Evolutionary conservation across 306 rosid genomes (phyloP).

Genomic region (Lupinus albus): DNA sequence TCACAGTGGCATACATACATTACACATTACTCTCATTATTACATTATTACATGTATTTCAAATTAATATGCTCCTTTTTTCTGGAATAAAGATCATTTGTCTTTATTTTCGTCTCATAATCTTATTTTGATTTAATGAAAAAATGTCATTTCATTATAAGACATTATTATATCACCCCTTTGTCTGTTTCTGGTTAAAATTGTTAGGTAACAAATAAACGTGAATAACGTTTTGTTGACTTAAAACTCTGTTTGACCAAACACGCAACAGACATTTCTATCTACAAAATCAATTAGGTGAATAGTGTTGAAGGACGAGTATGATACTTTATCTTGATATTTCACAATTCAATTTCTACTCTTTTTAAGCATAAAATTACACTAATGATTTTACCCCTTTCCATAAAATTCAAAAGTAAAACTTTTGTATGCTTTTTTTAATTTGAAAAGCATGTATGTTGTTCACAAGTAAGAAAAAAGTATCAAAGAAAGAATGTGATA

Average conservation of each 20-base stretch:
- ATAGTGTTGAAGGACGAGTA: neutral
- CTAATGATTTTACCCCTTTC: neutral
- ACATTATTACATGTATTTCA: neutral
- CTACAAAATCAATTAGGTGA: neutral
- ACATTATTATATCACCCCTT: too few relatives aligned
- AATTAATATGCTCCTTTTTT: neutral
- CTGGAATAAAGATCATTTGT: too few relatives aligned
- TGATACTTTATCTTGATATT: neutral
- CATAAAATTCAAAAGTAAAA: neutral
- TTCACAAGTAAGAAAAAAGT: neutral
- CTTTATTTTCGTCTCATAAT: too few relatives aligned
- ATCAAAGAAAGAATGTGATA: neutral
- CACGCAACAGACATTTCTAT: constrained; percentile 3
- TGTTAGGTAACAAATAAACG: constrained; percentile 32
- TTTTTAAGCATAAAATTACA: neutral
- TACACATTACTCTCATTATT: neutral
- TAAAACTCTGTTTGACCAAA: constrained; percentile 11
- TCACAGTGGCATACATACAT: neutral
- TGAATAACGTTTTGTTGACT: constrained; percentile 29
- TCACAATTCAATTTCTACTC: constrained; percentile 9
- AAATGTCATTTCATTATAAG: too few relatives aligned
- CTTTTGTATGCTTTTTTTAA: neutral
- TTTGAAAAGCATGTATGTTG: too few relatives aligned
- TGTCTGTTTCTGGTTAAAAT: constrained; percentile 20
- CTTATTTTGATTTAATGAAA: too few relatives aligned